Conservation (phyloP, 768 basidiomycete genomes). For the Suillus bovinus region DNA sequence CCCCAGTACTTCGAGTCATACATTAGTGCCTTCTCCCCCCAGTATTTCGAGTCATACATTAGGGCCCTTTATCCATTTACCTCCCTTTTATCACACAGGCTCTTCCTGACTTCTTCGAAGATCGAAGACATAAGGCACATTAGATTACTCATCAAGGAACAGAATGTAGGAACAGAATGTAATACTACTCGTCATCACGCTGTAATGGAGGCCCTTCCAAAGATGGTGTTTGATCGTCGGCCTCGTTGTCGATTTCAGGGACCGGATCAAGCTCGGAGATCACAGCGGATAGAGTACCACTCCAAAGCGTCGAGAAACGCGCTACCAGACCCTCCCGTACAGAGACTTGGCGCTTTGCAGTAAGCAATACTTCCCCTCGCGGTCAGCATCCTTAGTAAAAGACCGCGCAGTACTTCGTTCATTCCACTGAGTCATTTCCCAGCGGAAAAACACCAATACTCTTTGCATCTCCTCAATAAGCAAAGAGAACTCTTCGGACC, state of each 20-base stretch:
- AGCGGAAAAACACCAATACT: constrained; percentile 5
- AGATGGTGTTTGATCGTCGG: no score
- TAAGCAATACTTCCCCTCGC: neutral
- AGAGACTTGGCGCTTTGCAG: neutral
- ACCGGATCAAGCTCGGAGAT: neutral
- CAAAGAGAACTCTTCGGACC: constrained; percentile 13
- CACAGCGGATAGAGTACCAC: neutral
- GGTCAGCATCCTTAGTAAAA: neutral
- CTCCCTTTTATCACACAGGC: neutral
- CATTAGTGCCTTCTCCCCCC: no score
- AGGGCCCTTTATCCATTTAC: neutral
- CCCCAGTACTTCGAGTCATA: neutral
- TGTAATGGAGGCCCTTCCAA: no score
- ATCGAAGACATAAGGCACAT: neutral
- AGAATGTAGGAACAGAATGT: no score
- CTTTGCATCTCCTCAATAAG: constrained; percentile 14
- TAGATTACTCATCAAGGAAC: neutral
- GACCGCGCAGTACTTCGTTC: neutral
- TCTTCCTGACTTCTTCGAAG: neutral
- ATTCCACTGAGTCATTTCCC: neutral
- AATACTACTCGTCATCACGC: no score
- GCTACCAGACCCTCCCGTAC: neutral
- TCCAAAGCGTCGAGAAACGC: neutral
- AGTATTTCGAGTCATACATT: neutral
- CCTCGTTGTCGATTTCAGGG: neutral